Evolutionary conservation across 2,329 filamentous ascomycete species (phyloP), one percentile per base, ranked within the genome.

Genomic region (Fusarium longipes): DNA sequence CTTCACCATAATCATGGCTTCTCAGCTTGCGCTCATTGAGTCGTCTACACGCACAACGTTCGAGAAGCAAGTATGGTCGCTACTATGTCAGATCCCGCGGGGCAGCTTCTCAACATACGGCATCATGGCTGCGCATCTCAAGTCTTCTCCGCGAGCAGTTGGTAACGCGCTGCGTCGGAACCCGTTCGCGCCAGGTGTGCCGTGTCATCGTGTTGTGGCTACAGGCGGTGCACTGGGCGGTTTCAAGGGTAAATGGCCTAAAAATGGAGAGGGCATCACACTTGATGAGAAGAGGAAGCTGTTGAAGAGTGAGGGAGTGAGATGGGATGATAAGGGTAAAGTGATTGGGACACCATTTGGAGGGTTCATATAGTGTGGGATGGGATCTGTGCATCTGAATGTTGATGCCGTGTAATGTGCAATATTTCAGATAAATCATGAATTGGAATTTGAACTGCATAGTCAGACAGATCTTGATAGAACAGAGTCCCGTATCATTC

Each of bases 101-200:
- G 93, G 93, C 30, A 83, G 83, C 53, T 90, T 93, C 73, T 93
- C 91, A 1, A 95, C 93, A 0, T 96, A 97, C 79, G 90, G 86
- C 5, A 83, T 90, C 2, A 82, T 97, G 52, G 88, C 93, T 0
- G 83, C 83, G 10, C 85, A 90, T 58, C 83, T 95, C 17, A 77
- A 82, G 12, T 93, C 91, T 22, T 92, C 90, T 5, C 90, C 92
- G 3, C 84, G 92, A 39, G 92, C 92, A 1, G 87, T 96, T 7
- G 92, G 92, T 17, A 93, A 91, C 60, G 92, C 92, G 3, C 82
- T 96, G 74, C 86, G 91, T 18, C 82, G 85, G 11, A 97, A 97
- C 75, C 93, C 93, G 0, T 96, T 95, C 72, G 93, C 93, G 15
- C 93, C 93, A 0, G 84, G 87, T 32, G 90, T 95, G 6, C 93